Evolutionary conservation across 495 filamentous ascomycete genomes (phyloP).

Genomic region (Penicillium robsamsonii): DNA sequence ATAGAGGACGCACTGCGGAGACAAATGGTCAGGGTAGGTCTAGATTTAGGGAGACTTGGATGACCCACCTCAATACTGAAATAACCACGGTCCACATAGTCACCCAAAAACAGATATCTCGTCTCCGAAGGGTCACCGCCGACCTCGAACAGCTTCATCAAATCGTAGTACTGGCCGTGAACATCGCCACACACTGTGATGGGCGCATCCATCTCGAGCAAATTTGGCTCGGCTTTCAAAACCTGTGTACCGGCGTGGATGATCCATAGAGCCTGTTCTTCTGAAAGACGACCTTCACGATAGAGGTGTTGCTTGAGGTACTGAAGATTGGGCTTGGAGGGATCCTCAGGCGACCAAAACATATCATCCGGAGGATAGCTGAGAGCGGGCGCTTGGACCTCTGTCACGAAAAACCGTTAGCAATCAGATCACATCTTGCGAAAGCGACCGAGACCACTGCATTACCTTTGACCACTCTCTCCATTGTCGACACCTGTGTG

Average conservation of each 20-base stretch:
- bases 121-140: constrained; percentile 96
- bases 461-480: constrained; percentile 95
- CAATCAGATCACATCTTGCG: constrained; percentile 7
- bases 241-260: constrained; percentile 80
- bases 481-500: constrained; percentile 86
- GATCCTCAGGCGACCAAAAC: constrained; percentile 74
- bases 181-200: constrained; percentile 99
- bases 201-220: constrained; percentile 98
- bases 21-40: constrained; percentile 10
- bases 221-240: constrained; percentile 82
- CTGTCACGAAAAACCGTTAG: constrained; percentile 45
- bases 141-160: constrained; percentile 99
- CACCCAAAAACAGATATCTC: constrained; percentile 92
- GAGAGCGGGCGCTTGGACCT: constrained; percentile 95
- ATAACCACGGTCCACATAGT: constrained; percentile 97
- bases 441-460: constrained; percentile 11
- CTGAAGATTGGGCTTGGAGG: constrained; percentile 82
- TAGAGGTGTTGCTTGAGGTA: constrained; percentile 99
- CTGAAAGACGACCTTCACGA: constrained; percentile 91
- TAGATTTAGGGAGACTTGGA: background rate
- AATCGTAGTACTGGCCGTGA: constrained; percentile 96
- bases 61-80: constrained; percentile 86
- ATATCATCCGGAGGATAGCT: constrained; percentile 82
- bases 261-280: constrained; percentile 96
- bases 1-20: constrained; percentile 81